Percentiles rank a stretch among this genome's conserved stretches.
phyloP scores from a whole-genome alignment of 2,329 filamentous ascomycete genomes.

The Ascochyta koolunga region DNA sequence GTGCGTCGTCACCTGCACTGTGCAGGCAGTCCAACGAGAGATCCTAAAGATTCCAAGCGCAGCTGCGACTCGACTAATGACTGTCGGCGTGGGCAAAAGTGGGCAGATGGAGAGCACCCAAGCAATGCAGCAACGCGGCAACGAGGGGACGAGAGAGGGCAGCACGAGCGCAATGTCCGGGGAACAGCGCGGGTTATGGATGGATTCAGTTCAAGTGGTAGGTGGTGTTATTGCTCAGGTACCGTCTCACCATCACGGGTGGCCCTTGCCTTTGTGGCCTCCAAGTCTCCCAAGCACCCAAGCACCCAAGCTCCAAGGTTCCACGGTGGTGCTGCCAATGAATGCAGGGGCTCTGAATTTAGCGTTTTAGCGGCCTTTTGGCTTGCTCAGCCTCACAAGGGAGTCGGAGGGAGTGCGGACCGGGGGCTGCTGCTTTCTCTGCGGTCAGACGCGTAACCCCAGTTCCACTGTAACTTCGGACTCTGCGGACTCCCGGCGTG shows the following conservation, averaged over 20 bases:
- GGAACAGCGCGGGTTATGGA: slow-evolving; percentile 9
- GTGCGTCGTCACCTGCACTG: slow-evolving; percentile 10
- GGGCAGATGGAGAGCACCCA: not conserved
- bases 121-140: not conserved
- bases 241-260: slow-evolving; percentile 6
- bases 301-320: too few species aligned
- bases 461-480: slow-evolving; percentile 3
- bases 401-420: slow-evolving; percentile 1
- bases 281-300: not conserved
- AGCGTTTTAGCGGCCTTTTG: not conserved
- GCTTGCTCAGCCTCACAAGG: slow-evolving; percentile 12
- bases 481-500: slow-evolving; percentile 1
- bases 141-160: not conserved
- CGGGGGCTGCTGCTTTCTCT: not conserved
- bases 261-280: not conserved
- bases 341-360: slow-evolving; percentile 9
- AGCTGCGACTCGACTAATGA: not conserved
- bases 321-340: not conserved
- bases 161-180: slow-evolving; percentile 7
- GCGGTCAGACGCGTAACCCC: slow-evolving; percentile 4
- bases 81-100: not conserved
- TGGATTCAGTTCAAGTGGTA: slow-evolving; percentile 8
- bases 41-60: not conserved
- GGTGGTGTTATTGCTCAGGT: slow-evolving; percentile 13
- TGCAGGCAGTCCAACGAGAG: not conserved